Conservation (phyloP, 768 basidiomycete genomes). For the Phylloporus arenicola region DNA sequence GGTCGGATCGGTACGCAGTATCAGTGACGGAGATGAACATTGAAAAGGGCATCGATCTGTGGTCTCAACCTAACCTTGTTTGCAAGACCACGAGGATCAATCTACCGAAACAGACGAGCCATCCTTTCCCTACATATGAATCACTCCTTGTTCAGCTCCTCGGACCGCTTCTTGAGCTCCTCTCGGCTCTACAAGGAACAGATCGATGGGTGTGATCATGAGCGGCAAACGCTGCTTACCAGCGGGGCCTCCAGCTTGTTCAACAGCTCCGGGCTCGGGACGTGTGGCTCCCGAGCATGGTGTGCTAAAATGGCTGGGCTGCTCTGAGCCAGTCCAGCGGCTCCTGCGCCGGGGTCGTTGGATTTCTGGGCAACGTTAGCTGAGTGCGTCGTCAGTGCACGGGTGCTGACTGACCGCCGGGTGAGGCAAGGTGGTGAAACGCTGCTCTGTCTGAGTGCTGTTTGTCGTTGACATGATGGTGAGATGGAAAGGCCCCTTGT, state of each 20-base stretch:
- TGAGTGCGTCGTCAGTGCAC: neutral
- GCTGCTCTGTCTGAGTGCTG: constrained; percentile 29
- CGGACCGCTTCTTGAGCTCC: constrained; percentile 42
- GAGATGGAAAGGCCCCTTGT: neutral
- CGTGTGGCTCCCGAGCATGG: constrained; percentile 47
- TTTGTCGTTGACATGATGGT: constrained; percentile 14
- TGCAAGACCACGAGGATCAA: too few relatives aligned
- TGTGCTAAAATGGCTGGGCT: constrained; percentile 41
- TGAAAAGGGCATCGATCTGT: too few relatives aligned
- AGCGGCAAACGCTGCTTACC: constrained; percentile 30
- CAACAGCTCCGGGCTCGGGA: constrained; percentile 42
- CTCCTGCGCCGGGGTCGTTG: constrained; percentile 24
- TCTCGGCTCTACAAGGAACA: constrained; percentile 39
- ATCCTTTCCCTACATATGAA: neutral
- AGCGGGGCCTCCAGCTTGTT: constrained; percentile 43
- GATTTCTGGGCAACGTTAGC: constrained; percentile 34
- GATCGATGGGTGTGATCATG: neutral
- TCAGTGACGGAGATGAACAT: too few relatives aligned
- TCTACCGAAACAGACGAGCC: too few relatives aligned
- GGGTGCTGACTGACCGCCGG: constrained; percentile 46
- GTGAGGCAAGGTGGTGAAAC: constrained; percentile 53
- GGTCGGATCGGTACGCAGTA: too few relatives aligned
- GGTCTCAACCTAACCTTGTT: too few relatives aligned
- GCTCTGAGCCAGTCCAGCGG: too few relatives aligned
- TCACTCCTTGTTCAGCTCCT: constrained; percentile 40